These are phyloP conservation scores for Trichosporon faecale DNA, from an alignment of 1,284 basidiomycete genomes.

Conservation along the genomic window DNA sequence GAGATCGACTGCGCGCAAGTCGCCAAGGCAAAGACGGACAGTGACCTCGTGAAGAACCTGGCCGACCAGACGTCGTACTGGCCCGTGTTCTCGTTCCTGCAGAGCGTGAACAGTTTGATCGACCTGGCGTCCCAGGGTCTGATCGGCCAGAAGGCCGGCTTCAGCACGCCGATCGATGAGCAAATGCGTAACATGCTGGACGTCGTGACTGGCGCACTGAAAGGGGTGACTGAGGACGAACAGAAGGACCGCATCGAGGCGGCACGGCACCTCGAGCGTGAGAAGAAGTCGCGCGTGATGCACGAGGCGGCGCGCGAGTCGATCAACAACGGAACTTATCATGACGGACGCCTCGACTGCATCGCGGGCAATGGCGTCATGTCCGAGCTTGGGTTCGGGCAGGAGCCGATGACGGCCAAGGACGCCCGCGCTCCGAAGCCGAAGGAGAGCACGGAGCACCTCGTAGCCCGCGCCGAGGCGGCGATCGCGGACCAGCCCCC, in stretches of 20 bases:
- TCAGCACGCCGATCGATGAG: slow-evolving; percentile 76
- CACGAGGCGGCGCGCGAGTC: slow-evolving; percentile 41
- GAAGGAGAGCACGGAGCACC: slow-evolving; percentile 37
- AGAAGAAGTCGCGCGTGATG: slow-evolving; percentile 29
- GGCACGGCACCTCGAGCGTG: slow-evolving; percentile 31
- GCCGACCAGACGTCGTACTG: slow-evolving; percentile 77
- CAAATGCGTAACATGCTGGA: slow-evolving; percentile 85
- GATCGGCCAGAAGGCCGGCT: slow-evolving; percentile 93
- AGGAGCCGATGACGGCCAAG: slow-evolving; percentile 59
- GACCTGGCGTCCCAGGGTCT: slow-evolving; percentile 90
- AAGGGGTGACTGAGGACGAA: slow-evolving; percentile 56
- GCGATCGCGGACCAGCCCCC: neutral
- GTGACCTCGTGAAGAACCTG: slow-evolving; percentile 64
- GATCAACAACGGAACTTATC: slow-evolving; percentile 64
- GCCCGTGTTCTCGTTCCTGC: slow-evolving; percentile 85
- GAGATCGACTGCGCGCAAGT: slow-evolving; percentile 79
- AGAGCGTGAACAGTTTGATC: slow-evolving; percentile 77
- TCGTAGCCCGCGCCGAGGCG: slow-evolving; percentile 27
- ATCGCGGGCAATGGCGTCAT: slow-evolving; percentile 78
- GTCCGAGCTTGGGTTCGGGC: slow-evolving; percentile 72
- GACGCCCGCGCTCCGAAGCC: slow-evolving; percentile 47
- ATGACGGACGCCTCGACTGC: slow-evolving; percentile 75
- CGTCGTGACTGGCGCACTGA: slow-evolving; percentile 70
- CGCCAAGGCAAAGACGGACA: slow-evolving; percentile 69
- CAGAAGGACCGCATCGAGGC: slow-evolving; percentile 53